Evolutionary conservation across 768 basidiomycete genomes (phyloP).

Genomic region (Lentinula lateritia): DNA sequence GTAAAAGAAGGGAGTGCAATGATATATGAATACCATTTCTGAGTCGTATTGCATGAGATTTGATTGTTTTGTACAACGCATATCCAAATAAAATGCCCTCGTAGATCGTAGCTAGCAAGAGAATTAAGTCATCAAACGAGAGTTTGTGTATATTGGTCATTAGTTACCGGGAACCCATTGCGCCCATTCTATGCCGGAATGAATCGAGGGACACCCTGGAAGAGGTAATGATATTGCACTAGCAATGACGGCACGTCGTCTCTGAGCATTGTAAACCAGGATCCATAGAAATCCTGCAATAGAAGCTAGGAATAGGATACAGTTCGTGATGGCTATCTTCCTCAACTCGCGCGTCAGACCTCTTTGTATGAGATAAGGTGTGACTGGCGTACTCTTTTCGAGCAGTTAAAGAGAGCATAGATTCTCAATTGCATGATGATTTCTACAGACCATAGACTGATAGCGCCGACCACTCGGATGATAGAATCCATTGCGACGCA

Average conservation of each 20-base stretch:
- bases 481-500: conserved; percentile 40
- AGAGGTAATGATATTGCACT: conserved; percentile 29
- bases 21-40: conserved; percentile 20
- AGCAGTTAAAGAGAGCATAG: conserved; percentile 36
- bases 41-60: conserved; percentile 18
- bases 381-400: conserved; percentile 25
- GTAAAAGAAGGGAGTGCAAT: conserved; percentile 29
- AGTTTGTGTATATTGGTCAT: not conserved
- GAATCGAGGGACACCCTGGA: conserved; percentile 36
- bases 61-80: conserved; percentile 28
- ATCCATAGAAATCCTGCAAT: conserved; percentile 38
- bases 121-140: not conserved
- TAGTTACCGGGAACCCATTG: conserved; percentile 38
- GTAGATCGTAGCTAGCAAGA: conserved; percentile 28
- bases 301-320: conserved; percentile 31
- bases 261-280: conserved; percentile 29
- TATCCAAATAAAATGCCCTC: conserved; percentile 29
- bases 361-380: not conserved
- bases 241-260: conserved; percentile 29
- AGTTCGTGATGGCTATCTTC: conserved; percentile 36
- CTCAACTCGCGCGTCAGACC: not conserved
- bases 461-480: conserved; percentile 35
- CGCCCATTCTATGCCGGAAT: conserved; percentile 37
- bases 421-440: conserved; percentile 43
- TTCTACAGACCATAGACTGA: conserved; percentile 43